Evolutionary conservation across 768 basidiomycete species (phyloP), one percentile per base, ranked within the genome.

Genomic region (Russula compacta): DNA sequence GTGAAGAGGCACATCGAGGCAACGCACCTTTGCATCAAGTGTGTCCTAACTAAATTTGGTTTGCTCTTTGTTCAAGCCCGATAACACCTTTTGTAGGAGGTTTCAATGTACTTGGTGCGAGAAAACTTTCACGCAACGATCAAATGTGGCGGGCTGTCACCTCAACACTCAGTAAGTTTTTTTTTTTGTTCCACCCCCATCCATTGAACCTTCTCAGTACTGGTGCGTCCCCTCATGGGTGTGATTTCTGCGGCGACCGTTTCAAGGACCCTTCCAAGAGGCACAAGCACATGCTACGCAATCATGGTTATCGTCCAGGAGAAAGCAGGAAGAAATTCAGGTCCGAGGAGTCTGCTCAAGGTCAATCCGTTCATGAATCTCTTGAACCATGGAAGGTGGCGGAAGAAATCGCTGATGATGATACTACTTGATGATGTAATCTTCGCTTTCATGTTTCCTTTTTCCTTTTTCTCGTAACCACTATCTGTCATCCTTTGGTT

Each of bases 1-100:
- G 82, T 87, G 60, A 86, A 85, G 70, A 78, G 86, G 32, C 86
- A 87, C 69, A 76, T 87, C 50, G 78, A 83, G 70, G 80, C 81
- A 9, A 81, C 79, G 14, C 86, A 87, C 68, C 69, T 87, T 49
- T 76, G 79, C 53, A 76, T 81, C 66, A 83, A 81, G 86, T 83
- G 62, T 61, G 82, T 67, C n/a, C 42, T 40, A 42, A 43, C 59
- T 53, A 53, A 48, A 57, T 57, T 66, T 56, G 38, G 36, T 56
- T 67, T 42, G 44, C 36, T 43, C 59, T 67, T 69, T 63, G 66
- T 63, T 56, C 38, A 24, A 51, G 48, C 53, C 19, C 46, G 38
- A 59, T 60, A 52, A 56, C 50, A 42, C 43, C 40, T 36, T 46
- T 57, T 64, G 12, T 64, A 85, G 84, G 67, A 79, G 78, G 4